Conservation (phyloP, 306 rosid genomes). For the Casuarina equisetifolia region DNA sequence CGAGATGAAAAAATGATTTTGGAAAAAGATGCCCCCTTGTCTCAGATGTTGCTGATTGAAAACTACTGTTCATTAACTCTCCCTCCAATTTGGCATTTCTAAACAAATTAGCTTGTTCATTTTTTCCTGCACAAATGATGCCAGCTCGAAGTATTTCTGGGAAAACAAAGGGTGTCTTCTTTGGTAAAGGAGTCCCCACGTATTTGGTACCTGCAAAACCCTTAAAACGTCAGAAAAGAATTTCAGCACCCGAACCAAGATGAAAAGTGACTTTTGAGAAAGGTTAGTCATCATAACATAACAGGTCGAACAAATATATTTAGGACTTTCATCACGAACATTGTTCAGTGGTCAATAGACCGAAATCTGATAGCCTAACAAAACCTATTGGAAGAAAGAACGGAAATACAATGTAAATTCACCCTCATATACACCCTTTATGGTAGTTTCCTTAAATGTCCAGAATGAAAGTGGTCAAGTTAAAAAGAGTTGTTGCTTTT, state of each 20-base stretch:
- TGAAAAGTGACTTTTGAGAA: neutral
- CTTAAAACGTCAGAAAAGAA: constrained; percentile 16
- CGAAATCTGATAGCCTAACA: neutral
- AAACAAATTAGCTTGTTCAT: constrained; percentile 37
- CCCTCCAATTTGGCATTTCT: constrained; percentile 53
- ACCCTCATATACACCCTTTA: neutral
- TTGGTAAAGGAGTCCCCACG: constrained; percentile 44
- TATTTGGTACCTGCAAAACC: constrained; percentile 42
- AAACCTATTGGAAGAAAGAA: neutral
- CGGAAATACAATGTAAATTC: neutral
- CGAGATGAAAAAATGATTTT: constrained; percentile 24
- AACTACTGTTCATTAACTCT: constrained; percentile 31
- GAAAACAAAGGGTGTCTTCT: constrained; percentile 47
- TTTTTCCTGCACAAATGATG: constrained; percentile 44
- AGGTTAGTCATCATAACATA: neutral
- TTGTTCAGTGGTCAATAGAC: neutral
- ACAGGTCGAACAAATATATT: neutral
- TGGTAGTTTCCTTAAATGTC: neutral
- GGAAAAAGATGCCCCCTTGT: constrained; percentile 28
- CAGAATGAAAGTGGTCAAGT: neutral
- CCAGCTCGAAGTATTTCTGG: constrained; percentile 50
- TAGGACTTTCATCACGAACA: neutral
- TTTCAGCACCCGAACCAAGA: neutral
- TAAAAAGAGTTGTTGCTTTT: neutral
- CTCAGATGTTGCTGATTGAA: constrained; percentile 38